Evolutionary conservation across 305 asterid genomes (phyloP), one percentile per base, ranked within the genome.

Genomic region (Fraxinus dipetala): DNA sequence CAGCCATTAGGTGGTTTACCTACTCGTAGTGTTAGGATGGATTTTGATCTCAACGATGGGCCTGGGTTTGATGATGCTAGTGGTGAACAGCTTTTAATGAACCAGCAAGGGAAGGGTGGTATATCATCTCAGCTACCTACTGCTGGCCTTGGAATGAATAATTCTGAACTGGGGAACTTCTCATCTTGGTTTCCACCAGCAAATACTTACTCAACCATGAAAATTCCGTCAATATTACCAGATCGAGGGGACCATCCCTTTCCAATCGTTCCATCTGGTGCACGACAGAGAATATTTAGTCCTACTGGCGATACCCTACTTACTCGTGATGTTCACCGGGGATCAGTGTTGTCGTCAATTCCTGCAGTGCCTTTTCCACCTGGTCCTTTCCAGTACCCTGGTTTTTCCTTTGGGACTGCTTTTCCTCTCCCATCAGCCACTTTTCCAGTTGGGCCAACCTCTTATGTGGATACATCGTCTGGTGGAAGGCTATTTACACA

Each of bases 11-110:
- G 78, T 78, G 87, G 88, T 81, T 82, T 91, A 36, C 86, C 84
- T 54, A 75, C 76, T 65, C 81, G 78, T 81, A 94, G 89, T 77
- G 77, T 70, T 77, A 88, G 87, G 84, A 93, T 92, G 86, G 95
- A 90, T 82, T 93, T 95, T 84, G 99, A 95, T 86, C 91, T 95
- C 74, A 95, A 96, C 48, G 85, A 89, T 79, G 94, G 97, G 79
- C 98, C 98, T 80, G 86, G 87, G 75, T 81, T 86, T 78, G 99
- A 93, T 77, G 97, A 93, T 85, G 85, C 86, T 56, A 78, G 79
- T 77, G 81, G 73, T 0, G 97, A 93, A 75, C 92, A 84, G 35
- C 81, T 91, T 45, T 67, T 89, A 70, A 38, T 84, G 69, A 86
- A 14, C 76, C 93, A 86, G 67, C 89, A 82, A 80, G 72, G 85